Evolutionary conservation across 257 asterid genomes (phyloP).

Genomic region (Marsdenia floribunda): DNA sequence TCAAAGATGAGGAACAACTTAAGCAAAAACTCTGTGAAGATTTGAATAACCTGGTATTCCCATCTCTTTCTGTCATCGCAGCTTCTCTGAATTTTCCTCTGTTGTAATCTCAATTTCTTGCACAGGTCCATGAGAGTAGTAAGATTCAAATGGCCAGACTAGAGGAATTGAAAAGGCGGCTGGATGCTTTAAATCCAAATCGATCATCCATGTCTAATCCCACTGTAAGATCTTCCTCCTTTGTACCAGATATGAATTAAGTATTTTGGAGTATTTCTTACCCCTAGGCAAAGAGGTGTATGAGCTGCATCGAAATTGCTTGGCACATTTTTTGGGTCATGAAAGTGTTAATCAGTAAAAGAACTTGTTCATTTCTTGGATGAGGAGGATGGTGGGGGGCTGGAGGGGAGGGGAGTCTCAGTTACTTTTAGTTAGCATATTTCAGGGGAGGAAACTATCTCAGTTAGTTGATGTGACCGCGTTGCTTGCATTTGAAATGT

Average conservation of each 20-base stretch:
- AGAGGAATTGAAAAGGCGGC: conserved; percentile 84
- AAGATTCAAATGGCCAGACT: conserved; percentile 68
- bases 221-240: conserved; percentile 38
- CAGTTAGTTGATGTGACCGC: not conserved
- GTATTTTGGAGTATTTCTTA: not conserved
- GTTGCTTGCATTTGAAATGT: not conserved
- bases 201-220: conserved; percentile 44
- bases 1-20: conserved; percentile 71
- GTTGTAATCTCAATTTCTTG: conserved; percentile 3
- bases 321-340: not conserved
- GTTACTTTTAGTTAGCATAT: not conserved
- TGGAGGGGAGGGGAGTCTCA: not conserved
- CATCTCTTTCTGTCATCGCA: conserved; percentile 4
- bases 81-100: not conserved
- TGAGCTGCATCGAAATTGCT: not conserved
- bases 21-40: conserved; percentile 76
- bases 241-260: conserved; percentile 4
- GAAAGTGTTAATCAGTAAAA: not conserved
- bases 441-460: not conserved
- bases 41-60: conserved; percentile 54
- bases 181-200: conserved; percentile 82
- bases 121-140: conserved; percentile 85
- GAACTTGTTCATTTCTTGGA: not conserved
- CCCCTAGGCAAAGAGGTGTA: not conserved
- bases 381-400: not conserved